Conservation (phyloP, 2,329 filamentous ascomycete genomes). For the Cercospora sp. region DNA sequence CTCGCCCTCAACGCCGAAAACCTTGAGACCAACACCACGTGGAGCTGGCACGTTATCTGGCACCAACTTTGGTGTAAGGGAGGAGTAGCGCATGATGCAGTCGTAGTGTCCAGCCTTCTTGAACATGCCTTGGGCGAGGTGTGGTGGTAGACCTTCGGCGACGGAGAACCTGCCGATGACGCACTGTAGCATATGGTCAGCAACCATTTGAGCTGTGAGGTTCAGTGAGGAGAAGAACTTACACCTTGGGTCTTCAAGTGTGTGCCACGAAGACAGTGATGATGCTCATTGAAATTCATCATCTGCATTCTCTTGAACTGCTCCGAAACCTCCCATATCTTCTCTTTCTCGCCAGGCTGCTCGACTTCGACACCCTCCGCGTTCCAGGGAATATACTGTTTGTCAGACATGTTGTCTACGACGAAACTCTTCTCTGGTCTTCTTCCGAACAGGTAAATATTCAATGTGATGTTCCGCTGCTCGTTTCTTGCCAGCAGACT, state of each 20-base stretch:
- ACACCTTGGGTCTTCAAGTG: constrained; percentile 42
- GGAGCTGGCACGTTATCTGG: constrained; percentile 41
- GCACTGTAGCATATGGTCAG: constrained; percentile 25
- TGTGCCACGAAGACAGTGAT: constrained; percentile 42
- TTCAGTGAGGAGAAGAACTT: constrained; percentile 5
- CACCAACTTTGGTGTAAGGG: constrained; percentile 41
- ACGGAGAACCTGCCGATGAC: constrained; percentile 40
- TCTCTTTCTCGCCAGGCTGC: constrained; percentile 38
- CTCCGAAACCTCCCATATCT: constrained; percentile 42
- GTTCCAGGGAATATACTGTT: constrained; percentile 35
- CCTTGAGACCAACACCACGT: constrained; percentile 41
- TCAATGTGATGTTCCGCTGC: background rate
- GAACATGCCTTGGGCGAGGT: constrained; percentile 44
- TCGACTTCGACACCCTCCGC: constrained; percentile 40
- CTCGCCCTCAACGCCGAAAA: constrained; percentile 42
- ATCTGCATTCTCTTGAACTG: constrained; percentile 44
- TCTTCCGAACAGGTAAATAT: constrained; percentile 5
- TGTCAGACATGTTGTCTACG: constrained; percentile 20
- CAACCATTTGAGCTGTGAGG: background rate
- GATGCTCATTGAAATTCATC: constrained; percentile 45
- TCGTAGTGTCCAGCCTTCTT: constrained; percentile 40
- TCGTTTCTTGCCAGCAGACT: constrained; percentile 7
- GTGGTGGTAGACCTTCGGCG: constrained; percentile 38
- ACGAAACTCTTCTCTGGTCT: constrained; percentile 4
- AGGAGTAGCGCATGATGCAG: constrained; percentile 42